A percentile compares a stretch with the other conserved stretches of the same genome.
phyloP scores from a whole-genome alignment of 805 yeast genomes.

The Ogataea henricii region DNA sequence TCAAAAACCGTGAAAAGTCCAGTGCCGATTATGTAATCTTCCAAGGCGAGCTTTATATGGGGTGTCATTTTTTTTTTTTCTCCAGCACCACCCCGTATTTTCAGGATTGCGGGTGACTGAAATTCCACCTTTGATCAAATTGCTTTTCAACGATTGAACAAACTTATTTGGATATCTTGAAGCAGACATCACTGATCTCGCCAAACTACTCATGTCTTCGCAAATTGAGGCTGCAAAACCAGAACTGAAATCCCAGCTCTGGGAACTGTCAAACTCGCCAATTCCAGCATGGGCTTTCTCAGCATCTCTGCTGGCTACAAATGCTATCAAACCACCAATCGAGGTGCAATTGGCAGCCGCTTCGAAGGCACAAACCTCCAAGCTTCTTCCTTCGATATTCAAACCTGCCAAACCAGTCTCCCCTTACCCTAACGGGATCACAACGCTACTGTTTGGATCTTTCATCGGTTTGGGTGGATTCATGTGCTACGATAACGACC shows the following conservation, averaged over 20 bases:
- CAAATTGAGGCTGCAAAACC: slow-evolving; percentile 1
- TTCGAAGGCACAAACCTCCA: slow-evolving; percentile 14
- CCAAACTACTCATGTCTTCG: background rate
- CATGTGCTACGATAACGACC: slow-evolving; percentile 76
- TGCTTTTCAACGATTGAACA: too few species aligned
- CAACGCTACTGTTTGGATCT: slow-evolving; percentile 53
- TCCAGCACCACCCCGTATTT: background rate
- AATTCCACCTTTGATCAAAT: background rate
- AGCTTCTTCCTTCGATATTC: slow-evolving; percentile 13
- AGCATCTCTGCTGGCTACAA: slow-evolving; percentile 34
- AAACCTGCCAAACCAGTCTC: slow-evolving; percentile 19
- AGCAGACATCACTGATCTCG: too few species aligned
- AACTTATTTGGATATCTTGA: too few species aligned
- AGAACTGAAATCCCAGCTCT: slow-evolving; percentile 8
- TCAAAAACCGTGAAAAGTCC: background rate
- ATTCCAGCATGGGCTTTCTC: slow-evolving; percentile 48
- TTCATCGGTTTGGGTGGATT: slow-evolving; percentile 69
- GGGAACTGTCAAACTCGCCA: slow-evolving; percentile 40
- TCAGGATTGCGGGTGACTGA: slow-evolving; percentile 3
- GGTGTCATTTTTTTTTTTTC: background rate
- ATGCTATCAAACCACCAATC: slow-evolving; percentile 25
- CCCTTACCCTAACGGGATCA: slow-evolving; percentile 31
- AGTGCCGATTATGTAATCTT: slow-evolving; percentile 14
- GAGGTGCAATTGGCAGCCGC: slow-evolving; percentile 18
- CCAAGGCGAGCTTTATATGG: too few species aligned